phyloP scores from a whole-genome alignment of 208 protist species.

The Trypanosoma scelopori region DNA sequence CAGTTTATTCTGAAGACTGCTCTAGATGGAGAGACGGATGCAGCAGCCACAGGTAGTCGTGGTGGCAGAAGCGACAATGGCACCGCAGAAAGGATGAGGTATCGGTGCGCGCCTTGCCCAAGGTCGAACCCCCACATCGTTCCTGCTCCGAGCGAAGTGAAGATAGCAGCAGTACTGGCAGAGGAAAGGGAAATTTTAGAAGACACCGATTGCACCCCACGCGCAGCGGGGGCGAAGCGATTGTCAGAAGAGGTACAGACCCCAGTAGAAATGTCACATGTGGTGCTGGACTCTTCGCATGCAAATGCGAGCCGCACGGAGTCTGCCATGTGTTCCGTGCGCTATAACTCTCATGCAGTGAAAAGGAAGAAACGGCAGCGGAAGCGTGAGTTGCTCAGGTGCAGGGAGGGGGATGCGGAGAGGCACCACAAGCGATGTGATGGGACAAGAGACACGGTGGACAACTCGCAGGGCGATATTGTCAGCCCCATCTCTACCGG shows the following conservation, averaged over 20 bases:
- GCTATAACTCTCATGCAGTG: too few species aligned
- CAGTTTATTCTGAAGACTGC: not conserved
- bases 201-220: not conserved
- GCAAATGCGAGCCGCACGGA: not conserved
- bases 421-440: not conserved
- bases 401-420: not conserved
- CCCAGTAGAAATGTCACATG: not conserved
- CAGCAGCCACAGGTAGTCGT: not conserved
- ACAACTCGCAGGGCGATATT: not conserved
- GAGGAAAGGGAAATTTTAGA: not conserved
- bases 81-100: too few species aligned
- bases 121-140: too few species aligned
- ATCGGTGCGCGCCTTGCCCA: too few species aligned
- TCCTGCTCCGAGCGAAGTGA: too few species aligned
- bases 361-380: not conserved
- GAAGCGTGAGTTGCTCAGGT: not conserved
- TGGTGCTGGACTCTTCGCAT: not conserved
- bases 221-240: not conserved
- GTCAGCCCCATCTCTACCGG: constrained; percentile 1
- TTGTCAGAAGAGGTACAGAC: not conserved
- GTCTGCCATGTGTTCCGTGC: too few species aligned
- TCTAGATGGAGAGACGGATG: too few species aligned
- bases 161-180: not conserved
- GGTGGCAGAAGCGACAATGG: not conserved
- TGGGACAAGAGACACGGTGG: not conserved